phyloP scores from a whole-genome alignment of 2,329 filamentous ascomycete species.

The Colletotrichum godetiae region DNA sequence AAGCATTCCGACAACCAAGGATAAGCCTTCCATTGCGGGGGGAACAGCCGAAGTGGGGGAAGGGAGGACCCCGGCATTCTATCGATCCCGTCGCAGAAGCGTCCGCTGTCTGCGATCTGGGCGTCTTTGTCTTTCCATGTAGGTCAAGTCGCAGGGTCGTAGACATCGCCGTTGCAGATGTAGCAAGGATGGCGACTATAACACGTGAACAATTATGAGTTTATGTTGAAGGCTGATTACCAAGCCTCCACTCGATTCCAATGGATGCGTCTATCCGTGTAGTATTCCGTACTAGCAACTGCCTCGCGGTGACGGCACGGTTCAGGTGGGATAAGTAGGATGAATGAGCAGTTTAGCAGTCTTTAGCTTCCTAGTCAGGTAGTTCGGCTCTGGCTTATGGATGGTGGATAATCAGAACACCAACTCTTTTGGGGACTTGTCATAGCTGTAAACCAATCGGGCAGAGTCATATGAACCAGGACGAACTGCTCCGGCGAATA shows the following conservation, averaged over 20 bases:
- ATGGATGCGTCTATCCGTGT: no score
- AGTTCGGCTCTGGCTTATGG: neutral
- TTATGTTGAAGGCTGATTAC: neutral
- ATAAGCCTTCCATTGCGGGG: constrained; percentile 2
- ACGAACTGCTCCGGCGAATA: neutral
- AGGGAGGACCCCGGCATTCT: neutral
- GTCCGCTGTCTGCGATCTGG: neutral
- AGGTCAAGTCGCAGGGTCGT: neutral
- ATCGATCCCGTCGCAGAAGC: neutral
- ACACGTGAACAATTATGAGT: neutral
- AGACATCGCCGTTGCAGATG: neutral
- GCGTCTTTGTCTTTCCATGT: neutral
- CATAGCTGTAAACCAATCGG: neutral
- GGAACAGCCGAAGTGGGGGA: neutral
- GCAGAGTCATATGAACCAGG: constrained; percentile 4
- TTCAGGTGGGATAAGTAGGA: neutral
- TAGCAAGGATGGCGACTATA: neutral
- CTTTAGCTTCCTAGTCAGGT: neutral
- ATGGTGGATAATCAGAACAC: neutral
- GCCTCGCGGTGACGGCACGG: neutral
- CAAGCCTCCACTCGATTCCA: neutral
- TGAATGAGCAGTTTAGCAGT: neutral
- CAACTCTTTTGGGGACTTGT: neutral
- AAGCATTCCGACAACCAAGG: constrained; percentile 76
- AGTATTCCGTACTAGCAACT: no score